Evolutionary conservation across 108 stramenopile genomes (phyloP), one percentile per base, ranked within the genome.

Genomic region (Pseudonitzschia multiseries): DNA sequence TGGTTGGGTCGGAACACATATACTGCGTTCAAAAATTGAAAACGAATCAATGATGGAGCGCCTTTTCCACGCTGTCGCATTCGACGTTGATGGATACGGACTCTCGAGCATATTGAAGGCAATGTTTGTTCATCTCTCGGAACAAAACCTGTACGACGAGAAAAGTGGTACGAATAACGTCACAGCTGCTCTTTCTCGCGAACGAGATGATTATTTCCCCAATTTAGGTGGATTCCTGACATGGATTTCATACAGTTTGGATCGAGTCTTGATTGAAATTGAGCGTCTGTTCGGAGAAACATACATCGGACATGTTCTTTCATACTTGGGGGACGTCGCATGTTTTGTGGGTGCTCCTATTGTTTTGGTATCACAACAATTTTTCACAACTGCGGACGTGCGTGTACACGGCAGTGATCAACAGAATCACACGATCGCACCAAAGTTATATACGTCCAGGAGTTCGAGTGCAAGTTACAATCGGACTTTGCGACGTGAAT

Each of bases 1-100:
- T 26, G 48, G 61, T 14, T 84, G 85, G 85, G 88, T 86, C 32
- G 88, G 72, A 50, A 86, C 88, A 27, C 68, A 86, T 22, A 83
- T 89, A 43, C 69, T 54, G 8, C 70, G 77, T 29, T 28, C 48
- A 24, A 56, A 3, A 40, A n/a, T 40, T 0, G 36, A 67, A 1
- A 13, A 57, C 21, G 72, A 66, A 27, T 31, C 51, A 0, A 17
- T 65, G 29, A 9, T 36, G 9, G 46, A 73, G 18, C 20, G 12
- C 0, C 10, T 83, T 24, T 74, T 86, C 17, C 21, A 52, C 26
- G 28, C 36, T 13, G n/a, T 75, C n/a, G 81, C 83, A 0, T 84
- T 61, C 69, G 69, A 52, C 20, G 27, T 24, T 1, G 59, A 83
- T 66, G 75, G 79, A 2, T 80, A 57, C 54, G 86, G 86, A 20